Percentiles rank a stretch among this genome's conserved stretches.
Evolutionary conservation across 2,329 filamentous ascomycete species (phyloP).

Genomic region (Pyricularia pennisetigena): DNA sequence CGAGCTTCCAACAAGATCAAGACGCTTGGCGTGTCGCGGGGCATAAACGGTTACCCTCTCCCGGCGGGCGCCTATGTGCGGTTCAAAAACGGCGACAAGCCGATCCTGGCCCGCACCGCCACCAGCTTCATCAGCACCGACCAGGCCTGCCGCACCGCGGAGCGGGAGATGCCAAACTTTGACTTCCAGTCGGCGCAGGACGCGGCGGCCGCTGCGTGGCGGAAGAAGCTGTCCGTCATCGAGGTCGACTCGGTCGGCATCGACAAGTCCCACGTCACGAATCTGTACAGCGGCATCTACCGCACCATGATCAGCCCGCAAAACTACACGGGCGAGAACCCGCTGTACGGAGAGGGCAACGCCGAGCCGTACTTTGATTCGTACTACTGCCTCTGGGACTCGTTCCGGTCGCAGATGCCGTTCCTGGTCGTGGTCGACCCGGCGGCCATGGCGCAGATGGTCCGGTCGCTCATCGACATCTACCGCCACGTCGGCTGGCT

Average conservation of each 20-base stretch:
- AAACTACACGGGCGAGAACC: constrained; percentile 66
- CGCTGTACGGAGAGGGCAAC: constrained; percentile 50
- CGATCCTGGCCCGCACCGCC: constrained; percentile 55
- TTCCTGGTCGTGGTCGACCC: constrained; percentile 62
- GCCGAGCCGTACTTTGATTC: constrained; percentile 65
- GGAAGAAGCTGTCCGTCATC: constrained; percentile 49
- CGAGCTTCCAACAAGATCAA: constrained; percentile 38
- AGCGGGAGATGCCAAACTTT: constrained; percentile 58
- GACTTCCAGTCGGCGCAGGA: constrained; percentile 46
- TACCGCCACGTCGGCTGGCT: constrained; percentile 62
- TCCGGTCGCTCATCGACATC: constrained; percentile 61
- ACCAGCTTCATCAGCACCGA: constrained; percentile 58
- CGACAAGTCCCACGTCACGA: constrained; percentile 42
- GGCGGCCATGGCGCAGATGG: constrained; percentile 51
- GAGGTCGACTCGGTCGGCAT: constrained; percentile 31
- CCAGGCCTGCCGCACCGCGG: constrained; percentile 59
- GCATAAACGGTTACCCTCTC: constrained; percentile 41
- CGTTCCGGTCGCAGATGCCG: constrained; percentile 58
- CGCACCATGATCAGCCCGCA: constrained; percentile 64
- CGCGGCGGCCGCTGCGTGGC: constrained; percentile 49
- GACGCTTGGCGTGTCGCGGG: constrained; percentile 34
- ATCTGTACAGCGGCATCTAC: constrained; percentile 65
- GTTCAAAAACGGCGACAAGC: constrained; percentile 39
- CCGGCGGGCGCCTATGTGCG: constrained; percentile 55
- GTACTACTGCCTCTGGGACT: constrained; percentile 71